Conservation (phyloP, 257 asterid species). For the Jacaranda copaia region DNA sequence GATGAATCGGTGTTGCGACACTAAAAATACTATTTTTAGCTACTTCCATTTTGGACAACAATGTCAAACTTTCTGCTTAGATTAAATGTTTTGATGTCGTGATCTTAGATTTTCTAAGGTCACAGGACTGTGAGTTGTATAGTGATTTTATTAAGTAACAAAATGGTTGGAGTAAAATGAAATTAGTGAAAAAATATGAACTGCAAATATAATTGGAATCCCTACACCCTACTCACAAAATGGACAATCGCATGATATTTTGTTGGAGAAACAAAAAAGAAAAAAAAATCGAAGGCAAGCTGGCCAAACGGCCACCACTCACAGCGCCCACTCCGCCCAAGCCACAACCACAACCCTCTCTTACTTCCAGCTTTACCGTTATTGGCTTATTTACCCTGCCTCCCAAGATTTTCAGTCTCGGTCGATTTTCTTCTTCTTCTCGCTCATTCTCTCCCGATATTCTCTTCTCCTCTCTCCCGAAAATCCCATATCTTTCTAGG, state of each 20-base stretch:
- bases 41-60: too few relatives aligned
- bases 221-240: too few relatives aligned
- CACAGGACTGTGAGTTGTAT: too few relatives aligned
- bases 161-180: too few relatives aligned
- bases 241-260: background rate
- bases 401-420: slow-evolving; percentile 18
- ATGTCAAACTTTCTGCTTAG: too few relatives aligned
- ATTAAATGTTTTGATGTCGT: too few relatives aligned
- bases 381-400: background rate
- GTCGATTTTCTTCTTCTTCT: slow-evolving; percentile 14
- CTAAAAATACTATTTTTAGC: too few relatives aligned
- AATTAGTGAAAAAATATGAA: too few relatives aligned
- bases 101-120: too few relatives aligned
- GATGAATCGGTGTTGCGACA: too few relatives aligned
- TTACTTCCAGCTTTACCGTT: slow-evolving; percentile 13
- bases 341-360: slow-evolving; percentile 25
- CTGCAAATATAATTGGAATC: too few relatives aligned
- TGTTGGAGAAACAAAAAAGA: slow-evolving; percentile 40
- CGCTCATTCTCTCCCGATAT: background rate
- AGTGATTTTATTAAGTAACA: too few relatives aligned
- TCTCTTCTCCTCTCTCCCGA: slow-evolving; percentile 4
- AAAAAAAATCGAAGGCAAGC: slow-evolving; percentile 58
- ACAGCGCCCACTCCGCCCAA: slow-evolving; percentile 48
- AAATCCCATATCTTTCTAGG: slow-evolving; percentile 36
- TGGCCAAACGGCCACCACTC: slow-evolving; percentile 73